Percentiles rank a stretch among this genome's conserved stretches.
phyloP scores from a whole-genome alignment of 371 early-diverging fungal genomes.

The Mortierella sp. region DNA sequence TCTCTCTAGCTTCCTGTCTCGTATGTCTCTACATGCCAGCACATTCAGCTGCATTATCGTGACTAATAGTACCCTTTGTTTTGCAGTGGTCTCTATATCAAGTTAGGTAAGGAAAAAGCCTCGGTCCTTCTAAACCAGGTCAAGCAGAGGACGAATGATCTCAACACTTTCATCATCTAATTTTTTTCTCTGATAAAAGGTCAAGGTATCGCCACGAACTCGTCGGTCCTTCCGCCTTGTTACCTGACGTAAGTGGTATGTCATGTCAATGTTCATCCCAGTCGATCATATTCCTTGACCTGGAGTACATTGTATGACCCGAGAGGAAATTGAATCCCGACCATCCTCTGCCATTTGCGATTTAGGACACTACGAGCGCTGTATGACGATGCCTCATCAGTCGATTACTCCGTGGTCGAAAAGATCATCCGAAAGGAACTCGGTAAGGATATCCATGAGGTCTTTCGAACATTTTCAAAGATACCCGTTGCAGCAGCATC shows the following conservation, averaged over 20 bases:
- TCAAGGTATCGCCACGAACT: conserved; percentile 87
- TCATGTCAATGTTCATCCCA: neutral
- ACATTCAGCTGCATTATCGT: too few relatives aligned
- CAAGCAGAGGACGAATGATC: too few relatives aligned
- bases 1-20: too few relatives aligned
- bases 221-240: conserved; percentile 81
- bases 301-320: neutral
- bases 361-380: conserved; percentile 71
- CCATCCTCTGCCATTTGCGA: neutral
- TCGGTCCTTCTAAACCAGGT: neutral
- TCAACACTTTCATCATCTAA: neutral
- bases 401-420: conserved; percentile 73
- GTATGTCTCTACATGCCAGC: too few relatives aligned
- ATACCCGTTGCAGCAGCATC: conserved; percentile 90
- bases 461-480: conserved; percentile 78
- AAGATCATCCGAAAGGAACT: conserved; percentile 79
- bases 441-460: conserved; percentile 66
- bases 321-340: neutral
- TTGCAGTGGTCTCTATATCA: conserved; percentile 84
- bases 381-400: conserved; percentile 87
- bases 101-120: conserved; percentile 62
- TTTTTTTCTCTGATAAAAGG: conserved; percentile 55
- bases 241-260: conserved; percentile 60
- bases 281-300: neutral
- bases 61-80: too few relatives aligned